Evolutionary conservation across 192 early-diverging fungal genomes (phyloP).

Genomic region (Umbelopsis isabellina): DNA sequence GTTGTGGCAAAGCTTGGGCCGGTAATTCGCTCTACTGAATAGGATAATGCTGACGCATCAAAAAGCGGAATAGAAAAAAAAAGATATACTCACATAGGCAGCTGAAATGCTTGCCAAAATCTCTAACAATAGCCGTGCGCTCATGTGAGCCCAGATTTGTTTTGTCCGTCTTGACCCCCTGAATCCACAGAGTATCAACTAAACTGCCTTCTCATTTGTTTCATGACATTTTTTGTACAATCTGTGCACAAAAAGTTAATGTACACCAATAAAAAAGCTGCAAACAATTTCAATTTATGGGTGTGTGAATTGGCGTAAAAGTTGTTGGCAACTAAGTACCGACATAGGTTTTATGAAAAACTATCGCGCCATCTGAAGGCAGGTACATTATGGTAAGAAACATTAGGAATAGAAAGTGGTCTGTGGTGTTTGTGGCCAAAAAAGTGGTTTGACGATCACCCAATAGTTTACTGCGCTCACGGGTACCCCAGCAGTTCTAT

Average conservation of each 20-base stretch:
- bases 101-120: not conserved
- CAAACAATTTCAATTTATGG: too few species aligned
- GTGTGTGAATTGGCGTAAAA: too few species aligned
- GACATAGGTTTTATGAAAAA: too few species aligned
- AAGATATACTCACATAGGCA: not conserved
- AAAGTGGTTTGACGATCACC: constrained; percentile 5
- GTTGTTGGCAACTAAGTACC: too few species aligned
- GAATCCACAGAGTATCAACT: constrained; percentile 11
- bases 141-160: constrained; percentile 5
- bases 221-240: not conserved
- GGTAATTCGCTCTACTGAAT: not conserved
- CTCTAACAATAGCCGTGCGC: not conserved
- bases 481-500: not conserved
- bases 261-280: too few species aligned
- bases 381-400: too few species aligned
- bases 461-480: not conserved
- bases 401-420: not conserved
- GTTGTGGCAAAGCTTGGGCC: constrained; percentile 8
- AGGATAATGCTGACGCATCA: not conserved
- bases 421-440: not conserved
- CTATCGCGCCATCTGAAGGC: too few species aligned
- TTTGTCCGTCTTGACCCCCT: constrained; percentile 10
- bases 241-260: too few species aligned
- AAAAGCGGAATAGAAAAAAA: constrained; percentile 1
- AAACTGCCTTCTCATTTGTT: constrained; percentile 5